A percentile compares a stretch with the other conserved stretches of the same genome.
These are phyloP conservation scores for Boechera stricta DNA, from an alignment of 345 rosid genomes.

Conservation along the genomic window DNA sequence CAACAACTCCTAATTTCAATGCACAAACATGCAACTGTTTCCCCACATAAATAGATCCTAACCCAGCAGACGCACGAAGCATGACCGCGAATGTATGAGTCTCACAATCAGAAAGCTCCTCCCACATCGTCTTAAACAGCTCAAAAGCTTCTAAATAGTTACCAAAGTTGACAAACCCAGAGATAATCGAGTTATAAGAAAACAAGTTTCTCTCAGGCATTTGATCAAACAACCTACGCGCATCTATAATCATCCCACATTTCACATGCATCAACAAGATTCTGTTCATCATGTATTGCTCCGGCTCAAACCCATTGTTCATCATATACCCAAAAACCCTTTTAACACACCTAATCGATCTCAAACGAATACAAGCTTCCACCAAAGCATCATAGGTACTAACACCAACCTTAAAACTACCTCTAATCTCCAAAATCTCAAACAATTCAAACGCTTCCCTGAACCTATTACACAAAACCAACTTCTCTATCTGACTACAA, in stretches of 20 bases:
- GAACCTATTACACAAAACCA: constrained; percentile 57
- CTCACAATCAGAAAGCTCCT: constrained; percentile 68
- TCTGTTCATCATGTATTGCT: constrained; percentile 71
- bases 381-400: constrained; percentile 79
- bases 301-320: constrained; percentile 58
- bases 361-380: constrained; percentile 75
- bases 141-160: constrained; percentile 65
- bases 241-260: constrained; percentile 77
- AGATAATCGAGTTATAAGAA: constrained; percentile 67
- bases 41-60: constrained; percentile 62
- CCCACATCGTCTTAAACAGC: constrained; percentile 76
- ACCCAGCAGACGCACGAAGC: constrained; percentile 73
- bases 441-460: constrained; percentile 86
- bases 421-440: constrained; percentile 68
- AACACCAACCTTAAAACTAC: constrained; percentile 52
- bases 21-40: constrained; percentile 73
- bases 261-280: constrained; percentile 71
- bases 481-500: constrained; percentile 82
- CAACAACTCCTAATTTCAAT: constrained; percentile 57
- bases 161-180: constrained; percentile 67
- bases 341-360: constrained; percentile 69
- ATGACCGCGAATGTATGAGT: constrained; percentile 61
- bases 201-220: constrained; percentile 74
- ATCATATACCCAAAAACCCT: constrained; percentile 66
- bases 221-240: constrained; percentile 70